phyloP scores from a whole-genome alignment of 1,284 basidiomycete species.

The Peniophora sp. region DNA sequence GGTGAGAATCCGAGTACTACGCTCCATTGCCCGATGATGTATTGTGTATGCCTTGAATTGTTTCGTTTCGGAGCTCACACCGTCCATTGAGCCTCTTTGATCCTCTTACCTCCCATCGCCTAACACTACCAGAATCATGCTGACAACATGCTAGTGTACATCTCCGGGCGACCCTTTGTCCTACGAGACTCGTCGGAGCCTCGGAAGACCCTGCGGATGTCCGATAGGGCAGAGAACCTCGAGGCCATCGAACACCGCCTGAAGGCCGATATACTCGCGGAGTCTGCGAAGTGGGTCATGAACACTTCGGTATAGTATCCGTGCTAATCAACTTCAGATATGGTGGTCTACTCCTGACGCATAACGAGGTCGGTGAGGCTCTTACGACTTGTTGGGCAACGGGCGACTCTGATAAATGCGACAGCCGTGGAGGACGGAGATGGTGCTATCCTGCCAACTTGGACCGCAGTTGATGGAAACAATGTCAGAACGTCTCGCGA shows the following conservation, averaged over 20 bases:
- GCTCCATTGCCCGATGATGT: conserved; percentile 1
- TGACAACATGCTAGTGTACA: conserved; percentile 54
- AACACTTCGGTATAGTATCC: conserved; percentile 2
- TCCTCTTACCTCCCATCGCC: not conserved
- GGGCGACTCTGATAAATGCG: conserved; percentile 4
- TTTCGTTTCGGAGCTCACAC: not conserved
- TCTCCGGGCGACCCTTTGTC: conserved; percentile 93
- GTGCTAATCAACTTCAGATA: conserved; percentile 40
- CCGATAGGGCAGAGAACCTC: conserved; percentile 89
- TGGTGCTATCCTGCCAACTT: conserved; percentile 85
- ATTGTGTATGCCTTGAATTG: not conserved
- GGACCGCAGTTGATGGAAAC: conserved; percentile 84
- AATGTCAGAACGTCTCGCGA: conserved; percentile 88
- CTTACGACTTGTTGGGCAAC: not conserved
- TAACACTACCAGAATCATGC: conserved; percentile 2
- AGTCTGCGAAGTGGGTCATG: conserved; percentile 59
- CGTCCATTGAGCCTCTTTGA: not conserved
- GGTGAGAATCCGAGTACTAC: conserved; percentile 29
- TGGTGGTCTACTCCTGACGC: conserved; percentile 88
- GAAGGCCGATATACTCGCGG: conserved; percentile 90
- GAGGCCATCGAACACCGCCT: conserved; percentile 91
- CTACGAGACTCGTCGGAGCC: conserved; percentile 89
- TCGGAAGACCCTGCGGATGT: conserved; percentile 72
- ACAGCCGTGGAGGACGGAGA: conserved; percentile 61
- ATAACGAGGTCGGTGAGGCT: conserved; percentile 73